These are phyloP conservation scores for Globisporangium spiculum DNA, from an alignment of 352 stramenopile species.

Conservation along the genomic window DNA sequence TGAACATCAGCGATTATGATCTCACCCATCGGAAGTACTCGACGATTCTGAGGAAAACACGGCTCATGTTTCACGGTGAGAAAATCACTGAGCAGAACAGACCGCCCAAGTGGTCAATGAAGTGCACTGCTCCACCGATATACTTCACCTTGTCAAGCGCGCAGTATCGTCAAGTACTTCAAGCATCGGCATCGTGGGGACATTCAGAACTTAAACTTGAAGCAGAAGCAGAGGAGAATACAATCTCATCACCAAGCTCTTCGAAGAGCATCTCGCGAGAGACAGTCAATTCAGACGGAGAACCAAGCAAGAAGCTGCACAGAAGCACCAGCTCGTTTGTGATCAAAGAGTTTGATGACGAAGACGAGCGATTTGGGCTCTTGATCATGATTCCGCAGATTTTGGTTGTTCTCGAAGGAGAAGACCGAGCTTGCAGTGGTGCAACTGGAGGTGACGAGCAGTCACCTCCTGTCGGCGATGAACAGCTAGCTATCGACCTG, in stretches of 20 bases:
- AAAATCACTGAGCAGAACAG: constrained; percentile 42
- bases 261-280: not conserved
- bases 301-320: not conserved
- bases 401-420: constrained; percentile 58
- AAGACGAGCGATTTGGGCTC: constrained; percentile 61
- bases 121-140: constrained; percentile 66
- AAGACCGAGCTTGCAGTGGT: constrained; percentile 13
- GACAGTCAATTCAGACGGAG: not conserved
- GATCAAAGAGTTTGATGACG: constrained; percentile 39
- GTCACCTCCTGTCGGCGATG: constrained; percentile 6
- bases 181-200: constrained; percentile 59
- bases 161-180: constrained; percentile 66
- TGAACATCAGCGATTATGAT: constrained; percentile 32
- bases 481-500: constrained; percentile 42
- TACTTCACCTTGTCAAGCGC: constrained; percentile 66
- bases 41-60: constrained; percentile 55
- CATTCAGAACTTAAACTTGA: constrained; percentile 13
- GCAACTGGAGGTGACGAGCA: not conserved
- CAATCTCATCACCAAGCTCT: not conserved
- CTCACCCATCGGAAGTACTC: constrained; percentile 45
- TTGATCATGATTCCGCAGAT: constrained; percentile 69
- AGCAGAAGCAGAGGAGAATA: not conserved
- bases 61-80: constrained; percentile 59
- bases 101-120: constrained; percentile 53
- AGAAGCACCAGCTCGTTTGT: constrained; percentile 18